phyloP scores from a whole-genome alignment of 106 monocot genomes.

The Allium sativum region DNA sequence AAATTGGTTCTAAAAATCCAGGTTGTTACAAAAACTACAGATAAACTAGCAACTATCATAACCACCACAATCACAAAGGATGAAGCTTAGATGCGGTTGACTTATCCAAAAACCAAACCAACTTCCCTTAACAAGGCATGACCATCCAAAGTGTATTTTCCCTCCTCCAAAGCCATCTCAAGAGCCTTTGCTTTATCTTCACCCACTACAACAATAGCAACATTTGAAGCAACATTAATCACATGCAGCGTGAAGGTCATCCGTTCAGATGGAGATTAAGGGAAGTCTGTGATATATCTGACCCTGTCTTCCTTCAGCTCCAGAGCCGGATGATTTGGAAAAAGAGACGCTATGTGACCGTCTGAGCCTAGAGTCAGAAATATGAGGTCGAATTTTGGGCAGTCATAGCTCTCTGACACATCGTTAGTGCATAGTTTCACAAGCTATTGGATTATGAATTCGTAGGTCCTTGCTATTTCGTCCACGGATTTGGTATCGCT shows the following conservation, averaged over 20 bases:
- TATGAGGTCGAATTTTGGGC: slow-evolving; percentile 89
- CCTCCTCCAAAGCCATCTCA: slow-evolving; percentile 21
- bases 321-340: slow-evolving; percentile 47
- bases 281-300: slow-evolving; percentile 66
- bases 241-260: slow-evolving; percentile 85
- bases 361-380: slow-evolving; percentile 63
- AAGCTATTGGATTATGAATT: slow-evolving; percentile 66
- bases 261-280: slow-evolving; percentile 71
- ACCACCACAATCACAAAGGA: too few relatives aligned
- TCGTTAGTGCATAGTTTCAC: slow-evolving; percentile 54
- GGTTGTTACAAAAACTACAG: too few relatives aligned
- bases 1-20: too few relatives aligned
- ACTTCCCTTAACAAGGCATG: slow-evolving; percentile 38
- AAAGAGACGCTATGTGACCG: slow-evolving; percentile 70
- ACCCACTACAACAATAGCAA: slow-evolving; percentile 49
- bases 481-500: slow-evolving; percentile 67
- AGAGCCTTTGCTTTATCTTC: slow-evolving; percentile 44
- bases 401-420: slow-evolving; percentile 66
- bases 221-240: slow-evolving; percentile 74
- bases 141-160: too few relatives aligned
- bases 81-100: neutral
- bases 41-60: too few relatives aligned
- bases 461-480: slow-evolving; percentile 56
- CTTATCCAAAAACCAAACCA: slow-evolving; percentile 72
- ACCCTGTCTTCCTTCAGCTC: slow-evolving; percentile 60